These are phyloP conservation scores for Oenanthe sinensis DNA, from an alignment of 129 eudicot species.

Conservation along the genomic window DNA sequence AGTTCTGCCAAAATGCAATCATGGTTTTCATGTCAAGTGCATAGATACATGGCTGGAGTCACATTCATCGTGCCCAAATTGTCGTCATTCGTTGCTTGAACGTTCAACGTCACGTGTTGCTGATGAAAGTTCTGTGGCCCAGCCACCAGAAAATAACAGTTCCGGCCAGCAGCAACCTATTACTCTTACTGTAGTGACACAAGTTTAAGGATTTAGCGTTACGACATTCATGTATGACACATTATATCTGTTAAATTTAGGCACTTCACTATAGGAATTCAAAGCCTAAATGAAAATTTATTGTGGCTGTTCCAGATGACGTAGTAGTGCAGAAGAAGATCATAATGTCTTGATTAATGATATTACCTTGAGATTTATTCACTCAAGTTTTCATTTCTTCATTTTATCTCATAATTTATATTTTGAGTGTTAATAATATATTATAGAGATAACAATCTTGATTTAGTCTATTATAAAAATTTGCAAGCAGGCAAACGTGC, in stretches of 20 bases:
- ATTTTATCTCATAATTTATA: background rate
- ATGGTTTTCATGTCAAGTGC: constrained; percentile 57
- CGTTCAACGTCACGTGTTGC: constrained; percentile 14
- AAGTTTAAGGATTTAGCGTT: background rate
- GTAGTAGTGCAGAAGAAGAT: background rate
- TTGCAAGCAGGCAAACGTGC: background rate
- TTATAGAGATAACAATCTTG: background rate
- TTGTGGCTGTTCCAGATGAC: constrained; percentile 3
- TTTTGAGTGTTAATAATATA: background rate
- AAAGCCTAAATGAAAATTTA: background rate
- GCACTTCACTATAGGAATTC: background rate
- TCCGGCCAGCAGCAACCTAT: constrained; percentile 1
- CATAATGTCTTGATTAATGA: background rate
- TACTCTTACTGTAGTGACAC: background rate
- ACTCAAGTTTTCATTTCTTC: background rate
- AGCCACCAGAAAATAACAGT: background rate
- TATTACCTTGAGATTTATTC: background rate
- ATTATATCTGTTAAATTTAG: background rate
- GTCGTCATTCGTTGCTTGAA: constrained; percentile 38
- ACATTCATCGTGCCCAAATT: constrained; percentile 53
- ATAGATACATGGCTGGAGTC: constrained; percentile 52
- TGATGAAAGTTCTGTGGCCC: constrained; percentile 7
- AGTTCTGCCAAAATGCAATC: constrained; percentile 49
- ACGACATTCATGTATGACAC: background rate
- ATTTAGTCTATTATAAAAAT: background rate